A percentile compares a stretch with the other conserved stretches of the same genome.
Conservation (phyloP, 2,329 filamentous ascomycete species). For the Cordyceps farinosa region DNA sequence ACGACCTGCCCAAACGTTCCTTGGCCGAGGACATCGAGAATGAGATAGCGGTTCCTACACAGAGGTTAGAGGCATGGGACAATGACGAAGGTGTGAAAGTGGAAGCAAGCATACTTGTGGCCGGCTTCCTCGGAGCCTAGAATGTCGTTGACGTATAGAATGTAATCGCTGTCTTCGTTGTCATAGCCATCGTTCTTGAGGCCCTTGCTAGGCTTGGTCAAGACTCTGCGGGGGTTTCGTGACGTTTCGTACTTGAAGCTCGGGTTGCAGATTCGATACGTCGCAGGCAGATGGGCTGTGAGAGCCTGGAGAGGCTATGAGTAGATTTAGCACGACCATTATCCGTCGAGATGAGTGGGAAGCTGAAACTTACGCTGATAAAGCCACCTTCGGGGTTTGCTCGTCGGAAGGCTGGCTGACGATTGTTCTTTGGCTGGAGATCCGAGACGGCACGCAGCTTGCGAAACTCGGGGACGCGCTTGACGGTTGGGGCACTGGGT, state of each 20-base stretch:
- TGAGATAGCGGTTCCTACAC: slow-evolving; percentile 84
- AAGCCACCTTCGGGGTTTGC: slow-evolving; percentile 97
- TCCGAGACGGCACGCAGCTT: slow-evolving; percentile 71
- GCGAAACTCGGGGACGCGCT: slow-evolving; percentile 82
- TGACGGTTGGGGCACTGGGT: slow-evolving; percentile 45
- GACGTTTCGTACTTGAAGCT: slow-evolving; percentile 99
- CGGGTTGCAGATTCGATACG: slow-evolving; percentile 97
- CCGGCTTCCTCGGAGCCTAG: slow-evolving; percentile 95
- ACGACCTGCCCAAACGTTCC: slow-evolving; percentile 98
- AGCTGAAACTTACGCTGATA: slow-evolving; percentile 70
- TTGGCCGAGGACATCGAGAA: slow-evolving; percentile 93
- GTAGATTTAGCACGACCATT: slow-evolving; percentile 14
- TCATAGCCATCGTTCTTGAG: slow-evolving; percentile 98
- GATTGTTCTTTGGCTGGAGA: slow-evolving; percentile 76
- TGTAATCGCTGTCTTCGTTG: slow-evolving; percentile 98
- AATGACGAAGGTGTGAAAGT: neutral
- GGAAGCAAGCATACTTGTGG: slow-evolving; percentile 65
- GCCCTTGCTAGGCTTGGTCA: slow-evolving; percentile 98
- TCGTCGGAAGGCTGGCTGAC: slow-evolving; percentile 84
- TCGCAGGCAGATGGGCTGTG: slow-evolving; percentile 87
- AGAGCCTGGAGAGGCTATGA: slow-evolving; percentile 91
- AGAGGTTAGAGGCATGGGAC: slow-evolving; percentile 11
- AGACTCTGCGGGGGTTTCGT: slow-evolving; percentile 86
- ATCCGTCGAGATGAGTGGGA: neutral
- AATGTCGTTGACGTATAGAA: slow-evolving; percentile 98